phyloP scores from a whole-genome alignment of 2,329 filamentous ascomycete species.

The Pezicula radicicola region DNA sequence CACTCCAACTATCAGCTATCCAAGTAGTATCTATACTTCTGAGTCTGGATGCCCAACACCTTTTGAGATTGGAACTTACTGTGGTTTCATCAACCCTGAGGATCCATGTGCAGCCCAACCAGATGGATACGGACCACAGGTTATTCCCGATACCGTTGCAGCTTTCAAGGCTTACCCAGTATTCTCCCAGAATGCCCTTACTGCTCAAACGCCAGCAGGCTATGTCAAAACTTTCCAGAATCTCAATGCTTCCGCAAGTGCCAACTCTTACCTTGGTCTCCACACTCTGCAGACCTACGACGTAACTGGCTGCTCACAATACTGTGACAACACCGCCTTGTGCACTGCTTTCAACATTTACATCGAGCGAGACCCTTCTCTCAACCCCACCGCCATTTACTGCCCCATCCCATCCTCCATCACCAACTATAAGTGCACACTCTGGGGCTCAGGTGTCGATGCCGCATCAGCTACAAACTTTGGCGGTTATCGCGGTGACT shows the following conservation, averaged over 20 bases:
- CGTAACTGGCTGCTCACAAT: constrained; percentile 16
- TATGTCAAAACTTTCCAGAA: constrained; percentile 29
- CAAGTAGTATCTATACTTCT: constrained; percentile 1
- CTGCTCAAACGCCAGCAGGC: constrained; percentile 25
- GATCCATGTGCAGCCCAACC: constrained; percentile 34
- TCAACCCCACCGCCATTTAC: constrained; percentile 22
- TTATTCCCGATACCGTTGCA: constrained; percentile 28
- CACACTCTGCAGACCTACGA: constrained; percentile 25
- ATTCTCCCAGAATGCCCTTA: constrained; percentile 19
- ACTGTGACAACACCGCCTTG: constrained; percentile 21
- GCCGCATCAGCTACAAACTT: constrained; percentile 25
- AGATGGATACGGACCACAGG: constrained; percentile 25
- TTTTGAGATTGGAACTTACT: constrained; percentile 30
- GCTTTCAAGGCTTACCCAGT: constrained; percentile 25
- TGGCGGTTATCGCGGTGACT: constrained; percentile 27
- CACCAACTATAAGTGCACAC: constrained; percentile 31
- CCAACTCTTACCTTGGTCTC: constrained; percentile 22
- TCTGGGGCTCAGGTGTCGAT: constrained; percentile 28
- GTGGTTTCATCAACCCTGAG: constrained; percentile 34
- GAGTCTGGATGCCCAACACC: constrained; percentile 24
- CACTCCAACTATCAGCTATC: constrained; percentile 9
- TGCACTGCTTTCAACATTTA: constrained; percentile 31
- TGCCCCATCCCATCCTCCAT: constrained; percentile 30
- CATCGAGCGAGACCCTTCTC: constrained; percentile 30
- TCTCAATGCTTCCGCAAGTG: constrained; percentile 22